Conservation (phyloP, 169 alveolate species). For the Blepharisma undulans region DNA sequence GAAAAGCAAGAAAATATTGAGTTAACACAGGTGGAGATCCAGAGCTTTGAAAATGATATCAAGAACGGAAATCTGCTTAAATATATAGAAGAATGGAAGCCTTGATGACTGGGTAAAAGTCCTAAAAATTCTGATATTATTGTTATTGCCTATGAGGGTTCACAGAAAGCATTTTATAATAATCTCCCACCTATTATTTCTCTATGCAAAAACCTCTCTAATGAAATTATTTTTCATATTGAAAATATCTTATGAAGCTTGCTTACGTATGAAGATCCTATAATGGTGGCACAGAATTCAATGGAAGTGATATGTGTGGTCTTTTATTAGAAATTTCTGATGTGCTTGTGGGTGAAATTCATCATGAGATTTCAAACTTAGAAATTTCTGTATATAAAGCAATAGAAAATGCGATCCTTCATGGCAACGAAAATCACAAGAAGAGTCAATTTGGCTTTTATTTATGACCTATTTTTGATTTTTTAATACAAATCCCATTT, state of each 20-base stretch:
- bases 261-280: neutral
- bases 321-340: neutral
- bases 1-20: neutral
- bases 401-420: neutral
- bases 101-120: conserved; percentile 10
- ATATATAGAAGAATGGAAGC: conserved; percentile 29
- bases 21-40: neutral
- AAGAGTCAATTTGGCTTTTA: neutral
- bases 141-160: neutral
- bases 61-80: neutral
- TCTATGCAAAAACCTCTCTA: conserved; percentile 1
- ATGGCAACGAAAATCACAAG: neutral
- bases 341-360: neutral
- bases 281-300: conserved; percentile 15
- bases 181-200: neutral
- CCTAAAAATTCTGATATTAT: neutral
- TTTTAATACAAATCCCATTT: neutral
- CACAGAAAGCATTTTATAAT: neutral
- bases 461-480: neutral
- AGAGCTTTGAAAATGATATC: neutral
- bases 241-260: neutral
- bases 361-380: neutral
- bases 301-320: neutral
- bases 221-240: neutral
- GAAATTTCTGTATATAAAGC: neutral